Percentiles rank a stretch among this genome's conserved stretches.
Conservation (phyloP, 768 basidiomycete species). For the Goffeauzyma gilvescens region DNA sequence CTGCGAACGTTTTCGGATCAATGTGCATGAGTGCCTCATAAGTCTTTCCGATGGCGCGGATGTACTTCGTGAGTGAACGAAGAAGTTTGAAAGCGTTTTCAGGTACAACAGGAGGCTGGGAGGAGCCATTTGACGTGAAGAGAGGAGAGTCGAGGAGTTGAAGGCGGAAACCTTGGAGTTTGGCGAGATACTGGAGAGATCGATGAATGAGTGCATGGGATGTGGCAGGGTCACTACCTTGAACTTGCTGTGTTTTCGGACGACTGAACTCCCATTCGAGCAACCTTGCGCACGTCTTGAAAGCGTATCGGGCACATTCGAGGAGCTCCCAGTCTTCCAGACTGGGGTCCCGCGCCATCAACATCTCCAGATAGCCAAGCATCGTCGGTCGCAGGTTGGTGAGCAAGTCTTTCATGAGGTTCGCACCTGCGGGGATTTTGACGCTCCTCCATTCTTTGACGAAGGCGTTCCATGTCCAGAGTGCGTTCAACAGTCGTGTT, state of each 20-base stretch:
- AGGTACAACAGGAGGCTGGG: not conserved
- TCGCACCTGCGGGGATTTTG: conserved; percentile 21
- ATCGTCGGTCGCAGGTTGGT: conserved; percentile 5
- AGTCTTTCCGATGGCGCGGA: conserved; percentile 29
- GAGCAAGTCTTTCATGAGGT: conserved; percentile 20
- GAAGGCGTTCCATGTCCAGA: conserved; percentile 31
- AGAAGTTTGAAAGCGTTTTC: conserved; percentile 13
- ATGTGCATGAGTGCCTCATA: conserved; percentile 24
- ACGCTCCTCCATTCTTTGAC: conserved; percentile 30
- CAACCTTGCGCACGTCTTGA: conserved; percentile 12
- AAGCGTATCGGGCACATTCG: conserved; percentile 10
- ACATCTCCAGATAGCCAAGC: conserved; percentile 6
- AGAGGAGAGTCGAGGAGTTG: conserved; percentile 8
- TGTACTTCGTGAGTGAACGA: conserved; percentile 20
- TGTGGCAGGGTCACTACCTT: no score
- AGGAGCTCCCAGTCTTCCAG: conserved; percentile 12
- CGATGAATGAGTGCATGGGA: no score
- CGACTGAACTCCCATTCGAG: conserved; percentile 12
- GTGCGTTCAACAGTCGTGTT: conserved; percentile 23
- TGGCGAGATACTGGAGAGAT: conserved; percentile 8
- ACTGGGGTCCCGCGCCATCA: conserved; percentile 8
- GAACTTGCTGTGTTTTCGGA: conserved; percentile 4
- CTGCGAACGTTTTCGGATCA: conserved; percentile 26
- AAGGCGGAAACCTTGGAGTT: conserved; percentile 9
- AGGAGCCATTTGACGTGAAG: not conserved